phyloP scores from a whole-genome alignment of 2,329 filamentous ascomycete genomes.

The Pseudodiploospora longispora region DNA sequence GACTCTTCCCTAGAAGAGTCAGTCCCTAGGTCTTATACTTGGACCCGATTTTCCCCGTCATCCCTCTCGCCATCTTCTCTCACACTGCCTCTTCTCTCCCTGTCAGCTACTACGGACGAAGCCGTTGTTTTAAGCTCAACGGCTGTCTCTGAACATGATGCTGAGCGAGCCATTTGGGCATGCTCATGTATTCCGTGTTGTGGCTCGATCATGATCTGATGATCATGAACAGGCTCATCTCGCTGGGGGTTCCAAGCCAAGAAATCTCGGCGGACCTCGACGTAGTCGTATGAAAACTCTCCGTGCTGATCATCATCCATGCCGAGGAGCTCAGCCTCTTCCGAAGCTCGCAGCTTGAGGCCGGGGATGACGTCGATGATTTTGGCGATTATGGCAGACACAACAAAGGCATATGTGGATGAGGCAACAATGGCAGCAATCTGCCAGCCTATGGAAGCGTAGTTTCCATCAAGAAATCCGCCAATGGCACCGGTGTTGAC shows the following conservation, averaged over 20 bases:
- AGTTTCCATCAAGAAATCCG: constrained; percentile 71
- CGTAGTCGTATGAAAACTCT: constrained; percentile 86
- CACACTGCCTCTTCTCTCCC: too few species aligned
- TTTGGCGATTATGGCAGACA: constrained; percentile 68
- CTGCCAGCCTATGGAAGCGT: constrained; percentile 68
- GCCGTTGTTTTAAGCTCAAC: constrained; percentile 8
- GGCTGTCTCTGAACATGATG: constrained; percentile 9
- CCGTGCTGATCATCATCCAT: constrained; percentile 89
- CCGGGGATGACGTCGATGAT: constrained; percentile 68
- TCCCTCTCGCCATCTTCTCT: too few species aligned
- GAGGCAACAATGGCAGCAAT: constrained; percentile 65
- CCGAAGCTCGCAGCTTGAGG: constrained; percentile 68
- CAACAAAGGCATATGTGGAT: constrained; percentile 61
- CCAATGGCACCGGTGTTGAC: constrained; percentile 62
- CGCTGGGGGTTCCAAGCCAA: constrained; percentile 78
- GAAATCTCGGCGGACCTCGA: constrained; percentile 82
- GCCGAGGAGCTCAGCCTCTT: constrained; percentile 75
- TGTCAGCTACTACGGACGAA: constrained; percentile 9
- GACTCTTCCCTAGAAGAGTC: too few species aligned
- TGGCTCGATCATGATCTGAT: constrained; percentile 49
- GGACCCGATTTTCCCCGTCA: too few species aligned
- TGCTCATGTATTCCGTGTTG: constrained; percentile 68
- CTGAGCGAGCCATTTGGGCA: constrained; percentile 29
- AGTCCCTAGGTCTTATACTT: too few species aligned
- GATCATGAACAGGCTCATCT: constrained; percentile 51